phyloP scores from a whole-genome alignment of 2,329 filamentous ascomycete genomes.

The Purpureocillium takamizusanense region DNA sequence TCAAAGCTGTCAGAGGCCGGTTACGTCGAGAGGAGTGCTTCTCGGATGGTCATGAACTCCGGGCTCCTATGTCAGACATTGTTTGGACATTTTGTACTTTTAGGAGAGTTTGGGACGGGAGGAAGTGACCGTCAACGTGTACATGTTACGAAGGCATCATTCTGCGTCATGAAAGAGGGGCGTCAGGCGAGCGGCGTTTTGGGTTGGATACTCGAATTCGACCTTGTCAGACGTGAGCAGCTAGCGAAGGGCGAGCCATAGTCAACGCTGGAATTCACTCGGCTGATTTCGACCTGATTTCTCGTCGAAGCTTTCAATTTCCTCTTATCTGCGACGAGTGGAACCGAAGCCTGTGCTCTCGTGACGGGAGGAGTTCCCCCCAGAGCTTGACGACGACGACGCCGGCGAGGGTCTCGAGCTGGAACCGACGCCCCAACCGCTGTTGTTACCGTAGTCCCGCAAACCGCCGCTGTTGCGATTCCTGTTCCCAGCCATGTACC shows the following conservation, averaged over 20 bases:
- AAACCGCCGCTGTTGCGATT: conserved; percentile 22
- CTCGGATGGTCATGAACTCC: no score
- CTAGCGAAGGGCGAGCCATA: no score
- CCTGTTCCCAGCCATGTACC: conserved; percentile 51
- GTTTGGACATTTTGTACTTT: conserved; percentile 17
- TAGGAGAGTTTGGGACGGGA: conserved; percentile 7
- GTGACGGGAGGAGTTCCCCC: conserved; percentile 36
- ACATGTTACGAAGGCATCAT: conserved; percentile 9
- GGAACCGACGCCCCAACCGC: conserved; percentile 9
- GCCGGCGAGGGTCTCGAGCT: conserved; percentile 15
- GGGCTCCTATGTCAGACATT: background rate
- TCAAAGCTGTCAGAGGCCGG: no score
- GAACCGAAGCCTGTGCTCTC: conserved; percentile 68
- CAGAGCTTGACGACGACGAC: conserved; percentile 24
- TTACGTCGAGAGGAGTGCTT: no score
- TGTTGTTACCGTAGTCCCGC: conserved; percentile 22
- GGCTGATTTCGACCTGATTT: no score
- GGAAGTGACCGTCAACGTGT: conserved; percentile 9
- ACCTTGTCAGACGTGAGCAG: background rate
- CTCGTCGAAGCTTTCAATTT: background rate
- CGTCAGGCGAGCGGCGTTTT: conserved; percentile 3
- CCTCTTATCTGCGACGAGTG: conserved; percentile 45
- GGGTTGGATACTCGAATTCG: conserved; percentile 9
- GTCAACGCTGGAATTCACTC: no score
- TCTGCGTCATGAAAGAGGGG: background rate